Base-by-base conservation (phyloP, 495 filamentous ascomycete species). In the Neurospora tetrasperma region DNA sequence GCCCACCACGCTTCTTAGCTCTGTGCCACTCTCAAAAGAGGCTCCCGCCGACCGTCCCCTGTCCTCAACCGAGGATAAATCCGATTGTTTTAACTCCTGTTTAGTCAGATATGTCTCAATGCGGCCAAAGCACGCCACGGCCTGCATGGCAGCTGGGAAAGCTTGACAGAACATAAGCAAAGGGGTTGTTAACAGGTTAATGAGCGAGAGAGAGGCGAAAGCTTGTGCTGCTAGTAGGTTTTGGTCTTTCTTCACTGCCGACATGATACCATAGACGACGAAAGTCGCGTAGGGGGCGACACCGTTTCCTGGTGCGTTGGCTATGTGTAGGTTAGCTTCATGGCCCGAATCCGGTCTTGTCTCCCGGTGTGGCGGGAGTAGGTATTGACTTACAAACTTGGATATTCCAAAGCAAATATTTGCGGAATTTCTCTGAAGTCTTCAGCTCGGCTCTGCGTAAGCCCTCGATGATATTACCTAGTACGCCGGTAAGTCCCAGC, bases 121-220 rank as follows among this genome's bases (percentile, higher is more conserved):
- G 0, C 89, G 84, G 18, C 81, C 80, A 73, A 90, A 90, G 42
- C 86, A 89, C 1, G 88, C 88, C 3, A 87, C 76, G 1, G 87
- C 87, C 2, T 84, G 85, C 18, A 82, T 78, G 39, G 88, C 84
- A 18, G 77, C 76, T 72, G 87, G 84, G n/a, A 90, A 73, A 1
- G 85, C 82, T 80, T 86, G 86, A 40, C 89, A 85, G 27, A 90
- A 78, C 2, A 80, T 81, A 12, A 85, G 72, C 1, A 89, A 76
- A 6, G 89, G 89, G 14, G 85, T 82, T 1, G 87, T 83, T 11
- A 91, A 74, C 31, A 91, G 81, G 2, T 82, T 79, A 71, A 90
- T 86, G 2, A 90, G 82, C 0, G 89, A 85, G 0, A 90, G 73
- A 1, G 89, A 86, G 0, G 89, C 88, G 76, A 87, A 89, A 0